These are phyloP conservation scores for Halenospora varia DNA, from an alignment of 495 filamentous ascomycete genomes.

Conservation along the genomic window DNA sequence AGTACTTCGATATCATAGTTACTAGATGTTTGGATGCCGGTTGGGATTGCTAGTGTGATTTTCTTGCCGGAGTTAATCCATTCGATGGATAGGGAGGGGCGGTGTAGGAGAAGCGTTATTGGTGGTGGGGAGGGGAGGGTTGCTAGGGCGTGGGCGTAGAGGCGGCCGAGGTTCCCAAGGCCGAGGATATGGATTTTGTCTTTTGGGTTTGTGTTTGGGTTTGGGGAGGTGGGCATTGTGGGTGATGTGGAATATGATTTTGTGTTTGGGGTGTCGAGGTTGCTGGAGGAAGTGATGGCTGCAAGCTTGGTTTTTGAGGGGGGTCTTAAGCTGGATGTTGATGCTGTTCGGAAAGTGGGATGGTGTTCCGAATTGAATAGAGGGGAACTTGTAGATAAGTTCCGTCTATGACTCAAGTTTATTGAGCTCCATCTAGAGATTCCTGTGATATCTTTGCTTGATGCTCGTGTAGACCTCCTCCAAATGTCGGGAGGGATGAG, in stretches of 20 bases:
- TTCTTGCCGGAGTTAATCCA: constrained; percentile 32
- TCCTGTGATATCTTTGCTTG: no score
- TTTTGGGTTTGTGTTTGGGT: neutral
- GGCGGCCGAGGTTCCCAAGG: constrained; percentile 49
- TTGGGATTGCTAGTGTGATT: neutral
- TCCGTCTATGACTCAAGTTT: no score
- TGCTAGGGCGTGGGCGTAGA: constrained; percentile 40
- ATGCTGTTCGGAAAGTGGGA: neutral
- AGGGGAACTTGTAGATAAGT: no score
- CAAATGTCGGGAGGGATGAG: no score
- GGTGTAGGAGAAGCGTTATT: constrained; percentile 47
- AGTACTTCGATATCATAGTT: constrained; percentile 12
- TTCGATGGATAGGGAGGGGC: constrained; percentile 31
- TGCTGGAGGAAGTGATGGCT: no score
- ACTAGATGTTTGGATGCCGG: neutral
- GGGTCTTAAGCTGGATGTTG: no score
- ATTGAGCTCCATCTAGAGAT: no score
- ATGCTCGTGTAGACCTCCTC: no score
- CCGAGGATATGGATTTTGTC: constrained; percentile 44
- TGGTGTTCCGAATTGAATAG: no score
- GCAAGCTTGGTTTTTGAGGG: no score
- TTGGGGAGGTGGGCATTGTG: neutral
- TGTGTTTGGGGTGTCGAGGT: neutral
- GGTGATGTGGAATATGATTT: neutral
- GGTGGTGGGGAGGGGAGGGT: constrained; percentile 29